phyloP scores from a whole-genome alignment of 2,329 filamentous ascomycete species.

The Alternaria infectoria region DNA sequence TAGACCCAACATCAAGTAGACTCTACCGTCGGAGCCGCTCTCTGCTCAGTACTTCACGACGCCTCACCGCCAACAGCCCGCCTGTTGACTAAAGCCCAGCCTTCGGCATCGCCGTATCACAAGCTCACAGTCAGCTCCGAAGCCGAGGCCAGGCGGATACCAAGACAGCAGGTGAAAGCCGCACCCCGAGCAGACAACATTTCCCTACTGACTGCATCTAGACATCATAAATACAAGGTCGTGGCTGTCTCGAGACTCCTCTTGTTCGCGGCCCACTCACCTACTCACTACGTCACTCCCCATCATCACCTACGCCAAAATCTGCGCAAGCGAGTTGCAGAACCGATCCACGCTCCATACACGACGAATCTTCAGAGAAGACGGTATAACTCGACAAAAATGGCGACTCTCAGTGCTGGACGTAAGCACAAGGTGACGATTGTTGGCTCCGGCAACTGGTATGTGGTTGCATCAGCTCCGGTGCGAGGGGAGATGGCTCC shows the following conservation, averaged over 20 bases:
- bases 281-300: conserved; percentile 26
- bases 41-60: neutral
- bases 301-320: conserved; percentile 21
- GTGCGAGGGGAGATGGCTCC: neutral
- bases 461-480: conserved; percentile 35
- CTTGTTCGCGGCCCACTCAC: conserved; percentile 15
- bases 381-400: conserved; percentile 34
- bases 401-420: conserved; percentile 58
- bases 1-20: conserved; percentile 21
- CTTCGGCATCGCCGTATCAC: conserved; percentile 41
- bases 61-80: conserved; percentile 19
- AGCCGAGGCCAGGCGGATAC: conserved; percentile 36
- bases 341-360: conserved; percentile 11
- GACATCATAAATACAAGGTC: conserved; percentile 21
- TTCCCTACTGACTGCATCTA: conserved; percentile 14
- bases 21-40: neutral
- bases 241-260: conserved; percentile 31
- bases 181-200: conserved; percentile 28
- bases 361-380: conserved; percentile 2
- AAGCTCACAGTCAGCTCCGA: conserved; percentile 20
- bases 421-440: conserved; percentile 93
- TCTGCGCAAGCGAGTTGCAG: conserved; percentile 9
- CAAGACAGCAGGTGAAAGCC: conserved; percentile 26
- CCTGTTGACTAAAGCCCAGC: conserved; percentile 13
- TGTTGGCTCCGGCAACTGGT: conserved; percentile 97